Evolutionary conservation across 2,329 filamentous ascomycete genomes (phyloP).

Genomic region (Thielaviopsis euricoi): DNA sequence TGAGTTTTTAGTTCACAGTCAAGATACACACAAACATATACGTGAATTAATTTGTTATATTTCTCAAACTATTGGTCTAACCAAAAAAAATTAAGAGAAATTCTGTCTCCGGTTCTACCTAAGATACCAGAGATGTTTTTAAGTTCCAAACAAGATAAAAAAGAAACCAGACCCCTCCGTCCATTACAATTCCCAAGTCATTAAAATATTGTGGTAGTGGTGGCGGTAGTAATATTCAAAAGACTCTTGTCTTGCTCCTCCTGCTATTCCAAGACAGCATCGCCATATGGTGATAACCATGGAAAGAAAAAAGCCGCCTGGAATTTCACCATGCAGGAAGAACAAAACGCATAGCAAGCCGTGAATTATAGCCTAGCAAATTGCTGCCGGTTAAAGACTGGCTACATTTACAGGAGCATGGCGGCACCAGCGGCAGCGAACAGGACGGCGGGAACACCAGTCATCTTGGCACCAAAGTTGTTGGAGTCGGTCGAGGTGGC

Average conservation of each 20-base stretch:
- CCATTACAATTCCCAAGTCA: constrained; percentile 7
- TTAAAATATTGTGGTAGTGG: constrained; percentile 4
- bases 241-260: background rate
- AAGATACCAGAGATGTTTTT: no score
- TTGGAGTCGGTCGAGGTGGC: constrained; percentile 15
- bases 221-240: constrained; percentile 5
- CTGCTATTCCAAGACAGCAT: background rate
- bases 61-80: no score
- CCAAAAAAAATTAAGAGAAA: no score
- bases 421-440: constrained; percentile 33
- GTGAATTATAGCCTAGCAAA: no score
- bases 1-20: background rate
- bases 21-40: no score
- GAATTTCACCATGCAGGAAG: background rate
- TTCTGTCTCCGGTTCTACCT: no score
- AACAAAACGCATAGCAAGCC: no score
- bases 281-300: background rate
- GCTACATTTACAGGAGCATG: constrained; percentile 27
- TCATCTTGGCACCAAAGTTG: constrained; percentile 23
- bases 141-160: no score
- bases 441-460: constrained; percentile 26
- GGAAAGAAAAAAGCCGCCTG: constrained; percentile 2
- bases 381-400: background rate
- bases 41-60: no score
- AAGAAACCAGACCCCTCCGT: background rate